Evolutionary conservation across 2,329 filamentous ascomycete genomes (phyloP).

Genomic region (Microcera coccophila): DNA sequence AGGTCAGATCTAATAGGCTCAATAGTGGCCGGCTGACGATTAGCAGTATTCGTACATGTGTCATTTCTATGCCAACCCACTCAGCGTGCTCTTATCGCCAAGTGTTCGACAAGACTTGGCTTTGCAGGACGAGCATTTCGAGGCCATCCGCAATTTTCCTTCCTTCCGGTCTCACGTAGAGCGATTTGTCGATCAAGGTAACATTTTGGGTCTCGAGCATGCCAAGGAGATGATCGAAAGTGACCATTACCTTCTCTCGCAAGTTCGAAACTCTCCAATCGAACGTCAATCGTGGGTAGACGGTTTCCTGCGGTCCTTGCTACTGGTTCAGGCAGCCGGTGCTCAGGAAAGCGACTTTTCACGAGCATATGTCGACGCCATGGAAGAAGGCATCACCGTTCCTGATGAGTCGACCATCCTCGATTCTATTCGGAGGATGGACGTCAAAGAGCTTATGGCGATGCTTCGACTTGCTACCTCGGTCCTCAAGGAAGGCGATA

Average conservation of each 20-base stretch:
- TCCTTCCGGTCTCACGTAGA: constrained; percentile 63
- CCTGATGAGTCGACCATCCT: constrained; percentile 53
- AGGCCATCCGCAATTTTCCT: constrained; percentile 63
- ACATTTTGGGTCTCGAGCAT: constrained; percentile 41
- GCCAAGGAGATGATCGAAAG: constrained; percentile 53
- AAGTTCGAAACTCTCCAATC: constrained; percentile 34
- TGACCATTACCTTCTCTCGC: constrained; percentile 50
- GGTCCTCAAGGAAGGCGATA: constrained; percentile 36
- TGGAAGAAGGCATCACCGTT: constrained; percentile 52
- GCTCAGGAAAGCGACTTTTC: constrained; percentile 42
- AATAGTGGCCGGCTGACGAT: constrained; percentile 7
- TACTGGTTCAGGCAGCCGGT: constrained; percentile 41
- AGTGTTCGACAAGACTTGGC: constrained; percentile 21
- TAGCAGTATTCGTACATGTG: constrained; percentile 77
- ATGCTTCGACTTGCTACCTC: constrained; percentile 27
- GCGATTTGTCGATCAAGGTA: constrained; percentile 39
- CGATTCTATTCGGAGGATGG: constrained; percentile 56
- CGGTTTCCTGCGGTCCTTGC: constrained; percentile 47
- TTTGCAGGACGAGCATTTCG: constrained; percentile 58
- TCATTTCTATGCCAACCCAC: constrained; percentile 75
- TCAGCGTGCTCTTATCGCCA: constrained; percentile 58
- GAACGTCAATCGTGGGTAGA: constrained; percentile 35
- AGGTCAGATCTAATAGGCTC: constrained; percentile 4
- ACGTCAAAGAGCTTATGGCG: constrained; percentile 28
- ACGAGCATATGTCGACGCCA: constrained; percentile 57